Base-by-base conservation (phyloP, 2,329 filamentous ascomycete species). In the Sarocladium oryzae region DNA sequence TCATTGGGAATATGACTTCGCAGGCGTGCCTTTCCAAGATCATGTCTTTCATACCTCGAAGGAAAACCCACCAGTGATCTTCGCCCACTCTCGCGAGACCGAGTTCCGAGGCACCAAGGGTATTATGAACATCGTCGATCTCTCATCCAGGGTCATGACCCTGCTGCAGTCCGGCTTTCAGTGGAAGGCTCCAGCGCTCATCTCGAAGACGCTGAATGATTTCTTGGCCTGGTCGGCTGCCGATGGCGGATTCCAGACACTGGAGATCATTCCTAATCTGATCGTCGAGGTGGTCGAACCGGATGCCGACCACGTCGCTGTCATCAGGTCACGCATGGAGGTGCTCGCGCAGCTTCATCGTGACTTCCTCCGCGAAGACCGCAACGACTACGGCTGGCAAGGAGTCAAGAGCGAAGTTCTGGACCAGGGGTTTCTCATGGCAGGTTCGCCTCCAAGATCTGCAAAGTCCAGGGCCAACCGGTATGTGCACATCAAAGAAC, bases 221-320 rank as follows among this genome's bases (percentile, higher is more conserved):
- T 72, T 67, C 49, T 48, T 69, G n/a, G 60, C 55, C 18, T 74
- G 71, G 71, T 68, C 71, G 1, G 66, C 67, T n/a, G 61, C 65
- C 13, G 71, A 74, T 32, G 71, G 68, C 16, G 62, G 61, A 21
- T 72, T 68, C 55, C 54, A 56, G 6, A 55, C 64, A 35, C 58
- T 67, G 2, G 58, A 63, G 2, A 61, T 64, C 26, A 59, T 71
- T 2, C 69, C 70, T 11, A 74, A 74, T 52, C 60, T 72, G 30
- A 55, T 69, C 23, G 61, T 64, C 21, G 68, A 69, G 46, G 55
- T 68, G 4, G 56, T 73, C 36, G 63, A 72, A 45, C 53, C 48
- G 3, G 53, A 61, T 52, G 54, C 54, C 7, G 59, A 66, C 46
- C 38, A 56, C 15, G 60, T 61, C 13, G 67, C 72, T 49, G 64